Evolutionary conservation across 2,329 filamentous ascomycete genomes (phyloP).

Genomic region (Diaporthe velutina): DNA sequence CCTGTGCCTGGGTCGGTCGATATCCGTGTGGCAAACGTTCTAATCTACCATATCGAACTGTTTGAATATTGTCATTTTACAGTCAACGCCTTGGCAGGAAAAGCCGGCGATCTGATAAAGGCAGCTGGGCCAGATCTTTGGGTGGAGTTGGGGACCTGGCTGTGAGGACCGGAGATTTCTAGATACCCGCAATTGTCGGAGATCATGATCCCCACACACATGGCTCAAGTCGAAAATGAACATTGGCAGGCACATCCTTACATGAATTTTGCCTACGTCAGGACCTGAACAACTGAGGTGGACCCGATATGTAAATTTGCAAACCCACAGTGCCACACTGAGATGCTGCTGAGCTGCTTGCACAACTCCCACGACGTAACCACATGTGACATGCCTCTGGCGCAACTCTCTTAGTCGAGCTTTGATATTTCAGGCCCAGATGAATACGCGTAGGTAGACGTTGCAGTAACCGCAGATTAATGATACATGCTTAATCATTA

Average conservation of each 20-base stretch:
- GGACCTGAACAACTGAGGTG: neutral
- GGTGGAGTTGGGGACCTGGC: neutral
- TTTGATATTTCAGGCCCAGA: neutral
- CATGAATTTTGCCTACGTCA: neutral
- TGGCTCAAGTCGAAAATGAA: neutral
- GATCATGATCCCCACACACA: neutral
- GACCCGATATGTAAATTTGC: neutral
- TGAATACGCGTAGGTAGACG: neutral
- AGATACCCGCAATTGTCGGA: neutral
- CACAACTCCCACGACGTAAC: neutral
- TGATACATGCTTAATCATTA: neutral
- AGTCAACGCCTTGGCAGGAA: neutral
- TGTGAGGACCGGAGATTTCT: neutral
- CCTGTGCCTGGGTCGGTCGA: neutral
- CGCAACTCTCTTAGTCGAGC: neutral
- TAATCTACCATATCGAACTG: neutral
- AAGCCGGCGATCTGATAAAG: slow-evolving; percentile 18
- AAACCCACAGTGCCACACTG: neutral
- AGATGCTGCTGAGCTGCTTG: neutral
- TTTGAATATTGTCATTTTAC: neutral
- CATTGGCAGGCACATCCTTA: neutral
- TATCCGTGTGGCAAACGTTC: neutral
- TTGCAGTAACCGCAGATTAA: neutral
- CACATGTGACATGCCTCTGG: neutral
- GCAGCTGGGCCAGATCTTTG: neutral